Base-by-base conservation (phyloP, 73 alveolate genomes). In the Uronychia binucleata region DNA sequence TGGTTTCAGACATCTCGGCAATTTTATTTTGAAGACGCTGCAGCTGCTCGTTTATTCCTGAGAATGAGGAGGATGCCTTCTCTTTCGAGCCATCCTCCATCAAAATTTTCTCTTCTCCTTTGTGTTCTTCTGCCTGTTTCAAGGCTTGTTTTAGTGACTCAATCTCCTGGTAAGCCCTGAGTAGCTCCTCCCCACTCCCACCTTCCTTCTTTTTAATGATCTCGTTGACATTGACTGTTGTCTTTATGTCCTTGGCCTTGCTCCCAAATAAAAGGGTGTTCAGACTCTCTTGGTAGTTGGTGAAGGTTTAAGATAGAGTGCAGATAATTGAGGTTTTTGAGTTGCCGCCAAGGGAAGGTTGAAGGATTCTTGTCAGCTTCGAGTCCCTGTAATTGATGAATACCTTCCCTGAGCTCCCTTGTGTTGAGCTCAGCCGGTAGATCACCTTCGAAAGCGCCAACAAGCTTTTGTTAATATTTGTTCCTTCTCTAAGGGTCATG, bases 381-480 rank as follows among this genome's bases (percentile, higher is more conserved):
- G 98, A 95, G 88, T 95, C 98, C 82, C 97, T 78, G 88, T 95
- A 95, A 80, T 95, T 95, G 25, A 95, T 91, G 83, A 95, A 95
- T 5, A 46, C 67, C 75, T 90, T 80, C 58, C 87, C 86, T 88
- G 60, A 83, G 33, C 77, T 83, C 84, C 91, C 92, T 84, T 90
- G 88, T 81, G 85, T 87, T 80, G 93, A 14, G 75, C 96, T 87
- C 81, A 95, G 90, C 78, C 93, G 90, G 30, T 85, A 80, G 59
- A 96, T 96, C 31, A 96, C 98, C 58, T 87, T 96, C 30, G 97
- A 91, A 34, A 96, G 90, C 33, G 99, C 99, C 59, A 96, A 87
- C 80, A 96, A 91, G 33, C 95, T 82, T 79, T 96, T 96, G 86
- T 96, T 96, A 26, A 96, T 96, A 86, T 94, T 96, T 58, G 96